Conservation (phyloP, 805 yeast species). For the Schwanniomyces sp. region DNA sequence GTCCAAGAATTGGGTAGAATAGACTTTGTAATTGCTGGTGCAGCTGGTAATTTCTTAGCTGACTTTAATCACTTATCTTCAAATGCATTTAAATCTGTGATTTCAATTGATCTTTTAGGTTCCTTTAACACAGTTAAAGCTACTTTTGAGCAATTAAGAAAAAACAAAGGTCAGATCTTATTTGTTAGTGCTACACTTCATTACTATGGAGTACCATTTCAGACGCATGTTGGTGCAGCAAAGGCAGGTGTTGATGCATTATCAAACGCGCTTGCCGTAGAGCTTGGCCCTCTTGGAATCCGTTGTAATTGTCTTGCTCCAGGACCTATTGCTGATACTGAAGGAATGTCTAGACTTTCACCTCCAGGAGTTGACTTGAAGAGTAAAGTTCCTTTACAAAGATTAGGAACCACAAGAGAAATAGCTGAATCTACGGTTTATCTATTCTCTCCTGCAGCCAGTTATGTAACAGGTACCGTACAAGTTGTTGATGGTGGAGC, state of each 20-base stretch:
- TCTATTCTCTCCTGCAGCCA: constrained; percentile 80
- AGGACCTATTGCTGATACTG: constrained; percentile 85
- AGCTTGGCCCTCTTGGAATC: constrained; percentile 86
- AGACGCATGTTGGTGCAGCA: constrained; percentile 90
- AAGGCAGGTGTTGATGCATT: constrained; percentile 94
- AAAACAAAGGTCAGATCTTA: constrained; percentile 67
- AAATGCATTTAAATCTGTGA: constrained; percentile 86
- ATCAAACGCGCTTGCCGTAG: constrained; percentile 81
- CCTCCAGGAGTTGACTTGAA: constrained; percentile 38
- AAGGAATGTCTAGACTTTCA: constrained; percentile 73
- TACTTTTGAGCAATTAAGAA: constrained; percentile 59
- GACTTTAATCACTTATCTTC: constrained; percentile 77
- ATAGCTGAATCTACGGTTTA: constrained; percentile 87
- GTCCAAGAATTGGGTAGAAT: constrained; percentile 71
- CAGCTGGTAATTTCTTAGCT: constrained; percentile 90
- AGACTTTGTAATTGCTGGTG: constrained; percentile 90
- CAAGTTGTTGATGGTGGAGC: constrained; percentile 87
- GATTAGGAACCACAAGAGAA: constrained; percentile 70
- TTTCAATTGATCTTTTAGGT: constrained; percentile 85
- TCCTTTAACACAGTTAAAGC: constrained; percentile 90
- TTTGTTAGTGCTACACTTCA: constrained; percentile 91
- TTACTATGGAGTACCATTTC: constrained; percentile 85
- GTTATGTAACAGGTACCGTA: constrained; percentile 73
- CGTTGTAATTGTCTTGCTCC: constrained; percentile 88
- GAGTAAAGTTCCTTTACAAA: constrained; percentile 60